phyloP scores from a whole-genome alignment of 306 rosid genomes.

The Begonia loranthoides region DNA sequence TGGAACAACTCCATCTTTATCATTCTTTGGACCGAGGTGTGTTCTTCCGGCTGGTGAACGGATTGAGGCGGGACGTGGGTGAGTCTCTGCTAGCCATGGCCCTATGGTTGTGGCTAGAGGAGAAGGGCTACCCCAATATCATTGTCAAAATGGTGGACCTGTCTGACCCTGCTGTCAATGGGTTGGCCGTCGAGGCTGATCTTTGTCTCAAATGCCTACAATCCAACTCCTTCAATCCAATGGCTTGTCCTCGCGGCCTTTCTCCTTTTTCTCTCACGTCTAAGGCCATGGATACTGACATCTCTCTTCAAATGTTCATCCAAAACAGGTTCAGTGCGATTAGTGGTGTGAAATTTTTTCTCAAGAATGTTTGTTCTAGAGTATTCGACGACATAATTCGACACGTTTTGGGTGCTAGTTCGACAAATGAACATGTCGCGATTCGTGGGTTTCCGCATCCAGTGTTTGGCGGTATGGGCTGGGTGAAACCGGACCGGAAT shows the following conservation, averaged over 20 bases:
- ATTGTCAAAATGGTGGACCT: slow-evolving; percentile 9
- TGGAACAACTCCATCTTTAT: slow-evolving; percentile 14
- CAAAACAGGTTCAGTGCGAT: slow-evolving; percentile 20
- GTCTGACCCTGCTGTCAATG: slow-evolving; percentile 9
- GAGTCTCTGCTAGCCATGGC: slow-evolving; percentile 40
- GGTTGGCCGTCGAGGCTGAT: slow-evolving; percentile 27
- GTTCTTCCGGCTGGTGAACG: slow-evolving; percentile 20
- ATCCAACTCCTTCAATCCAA: background rate
- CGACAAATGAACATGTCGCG: slow-evolving; percentile 2
- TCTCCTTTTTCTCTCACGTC: slow-evolving; percentile 21
- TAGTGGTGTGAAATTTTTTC: slow-evolving; percentile 26
- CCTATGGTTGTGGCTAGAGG: slow-evolving; percentile 46
- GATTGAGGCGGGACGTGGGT: slow-evolving; percentile 8
- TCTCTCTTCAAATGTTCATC: slow-evolving; percentile 25
- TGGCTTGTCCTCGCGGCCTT: background rate
- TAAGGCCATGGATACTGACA: slow-evolving; percentile 6
- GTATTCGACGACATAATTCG: slow-evolving; percentile 39
- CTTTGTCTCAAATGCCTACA: slow-evolving; percentile 26
- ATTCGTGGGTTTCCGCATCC: slow-evolving; percentile 43
- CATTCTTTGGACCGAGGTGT: slow-evolving; percentile 27
- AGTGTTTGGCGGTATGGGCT: slow-evolving; percentile 26
- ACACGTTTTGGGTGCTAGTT: slow-evolving; percentile 6
- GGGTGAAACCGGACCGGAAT: slow-evolving; percentile 6
- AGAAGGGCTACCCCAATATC: slow-evolving; percentile 12
- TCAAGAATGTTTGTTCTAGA: slow-evolving; percentile 24